Evolutionary conservation across 2,329 filamentous ascomycete species (phyloP).

Genomic region (Botryosphaeria dothidea): DNA sequence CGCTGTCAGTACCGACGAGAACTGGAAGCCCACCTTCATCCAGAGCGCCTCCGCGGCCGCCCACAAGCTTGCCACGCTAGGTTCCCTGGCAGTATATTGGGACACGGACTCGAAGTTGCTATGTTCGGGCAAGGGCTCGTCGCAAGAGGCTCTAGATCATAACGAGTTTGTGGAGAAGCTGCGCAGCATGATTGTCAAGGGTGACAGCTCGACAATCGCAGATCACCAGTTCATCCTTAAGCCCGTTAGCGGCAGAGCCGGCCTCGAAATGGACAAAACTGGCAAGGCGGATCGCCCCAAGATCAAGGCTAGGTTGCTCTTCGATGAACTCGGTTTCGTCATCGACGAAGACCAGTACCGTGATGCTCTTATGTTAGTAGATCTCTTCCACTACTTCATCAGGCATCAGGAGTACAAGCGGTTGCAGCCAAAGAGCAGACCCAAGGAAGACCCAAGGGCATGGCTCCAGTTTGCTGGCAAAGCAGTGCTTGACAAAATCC

Average conservation of each 20-base stretch:
- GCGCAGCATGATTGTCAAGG: slow-evolving; percentile 74
- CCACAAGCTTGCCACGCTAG: slow-evolving; percentile 90
- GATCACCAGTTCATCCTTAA: slow-evolving; percentile 92
- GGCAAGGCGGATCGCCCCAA: slow-evolving; percentile 77
- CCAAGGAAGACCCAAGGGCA: slow-evolving; percentile 86
- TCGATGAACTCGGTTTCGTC: slow-evolving; percentile 97
- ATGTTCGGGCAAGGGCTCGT: slow-evolving; percentile 74
- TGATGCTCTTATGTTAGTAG: slow-evolving; percentile 95
- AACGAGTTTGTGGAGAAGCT: slow-evolving; percentile 77
- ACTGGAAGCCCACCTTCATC: slow-evolving; percentile 96
- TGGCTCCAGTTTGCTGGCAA: slow-evolving; percentile 93
- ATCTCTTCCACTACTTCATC: slow-evolving; percentile 97
- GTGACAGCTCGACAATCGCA: slow-evolving; percentile 57
- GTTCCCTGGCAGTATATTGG: slow-evolving; percentile 93
- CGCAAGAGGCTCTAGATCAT: slow-evolving; percentile 66
- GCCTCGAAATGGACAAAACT: slow-evolving; percentile 92
- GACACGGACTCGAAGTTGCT: slow-evolving; percentile 89
- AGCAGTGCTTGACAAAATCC: slow-evolving; percentile 88
- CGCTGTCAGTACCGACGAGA: slow-evolving; percentile 89
- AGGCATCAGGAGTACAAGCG: slow-evolving; percentile 97
- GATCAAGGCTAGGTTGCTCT: slow-evolving; percentile 86
- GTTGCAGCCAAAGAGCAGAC: slow-evolving; percentile 78
- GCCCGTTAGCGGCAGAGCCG: slow-evolving; percentile 92
- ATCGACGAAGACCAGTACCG: slow-evolving; percentile 97
- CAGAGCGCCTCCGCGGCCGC: slow-evolving; percentile 80